Base-by-base conservation (phyloP, 768 basidiomycete genomes). In the Boletus pseudo-olivaceus region DNA sequence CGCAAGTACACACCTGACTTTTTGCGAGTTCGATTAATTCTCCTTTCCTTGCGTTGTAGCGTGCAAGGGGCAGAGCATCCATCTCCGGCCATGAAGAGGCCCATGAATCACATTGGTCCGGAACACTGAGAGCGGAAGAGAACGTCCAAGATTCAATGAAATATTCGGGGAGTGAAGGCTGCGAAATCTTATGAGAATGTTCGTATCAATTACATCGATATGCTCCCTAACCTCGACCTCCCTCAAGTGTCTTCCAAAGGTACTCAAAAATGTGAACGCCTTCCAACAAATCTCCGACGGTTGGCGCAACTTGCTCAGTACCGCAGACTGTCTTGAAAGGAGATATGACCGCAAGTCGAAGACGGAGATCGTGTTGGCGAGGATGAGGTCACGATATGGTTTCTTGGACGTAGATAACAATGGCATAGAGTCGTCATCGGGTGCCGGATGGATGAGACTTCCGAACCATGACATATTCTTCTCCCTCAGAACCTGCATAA, bases 91-190 rank as follows among this genome's bases (percentile, higher is more conserved):
- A 71, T 1, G 69, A 59, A n/a, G 73, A 67, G 11, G 80, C 78
- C 90, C 93, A 94, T 2, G 72, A 69, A 57, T 90, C 87, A 62
- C 87, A 90, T 60, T 86, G 85, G 12, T 91, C 85, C 27, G 93
- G 83, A 41, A 88, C 84, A 58, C 87, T 91, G 41, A 95, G 76
- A 19, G 92, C 85, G 0, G 94, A 92, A 17, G 90, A 92, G 71
- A 93, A 98, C 33, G 82, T 87, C 97, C 97, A 99, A 0, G 90
- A 87, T 66, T 97, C 91, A 33, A 97, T 76, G 67, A 96, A 97
- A 64, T 86, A 82, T 17, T 75, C 73, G 0, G 88, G 80, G 23
- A 89, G 73, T 5, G 75, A 77, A 33, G 63, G 67, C 82, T 85
- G 55, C 17, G 46, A 59, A 53, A 57, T 42, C 32, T 55, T 44